Evolutionary conservation across 441 rosid species (phyloP), one percentile per base, ranked within the genome.

Genomic region (Populus hybrid): DNA sequence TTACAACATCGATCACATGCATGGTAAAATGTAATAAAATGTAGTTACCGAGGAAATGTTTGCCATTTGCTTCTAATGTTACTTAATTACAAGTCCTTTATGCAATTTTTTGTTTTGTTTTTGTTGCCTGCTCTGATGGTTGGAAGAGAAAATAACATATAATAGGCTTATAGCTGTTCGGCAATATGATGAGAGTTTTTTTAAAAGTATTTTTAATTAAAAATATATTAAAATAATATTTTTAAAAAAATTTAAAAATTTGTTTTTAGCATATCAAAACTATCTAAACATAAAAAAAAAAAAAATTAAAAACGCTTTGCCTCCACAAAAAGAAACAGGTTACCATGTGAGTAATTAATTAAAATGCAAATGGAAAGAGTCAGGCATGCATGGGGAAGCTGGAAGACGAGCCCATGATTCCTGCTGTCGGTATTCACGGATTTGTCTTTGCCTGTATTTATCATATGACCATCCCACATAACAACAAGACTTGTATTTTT

Each of bases 341-440:
- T 38, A 38, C 46, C 46, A 38, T 38, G 46, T 38, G 46, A 9
- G 74, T 42, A 2, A 66, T 66, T 8, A 30, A 73, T 24, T 24
- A 24, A 24, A 20, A 35, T 32, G 24, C 24, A 69, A 69, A 35
- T 20, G 72, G 40, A 57, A 73, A 57, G 40, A 70, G 30, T 14
- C 8, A 26, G 26, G 70, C 77, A 10, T 10, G 32, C 32, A 42
- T 50, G 65, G 69, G 82, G 76, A 76, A 78, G 81, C 32, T 30
- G 32, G 79, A 66, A 71, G 84, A 76, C n/a, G 61, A 54, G 79
- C 79, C 50, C 74, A 74, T 61, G 87, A 86, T 86, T 84, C 86
- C 76, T 82, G 75, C 70, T 84, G 88, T 86, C 88, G 84, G 81
- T 77, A 77, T 36, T 86, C 86, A 76, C 83, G 83, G 86, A 77